Conservation (phyloP, 2,329 filamentous ascomycete genomes). For the Monosporascus ibericus region DNA sequence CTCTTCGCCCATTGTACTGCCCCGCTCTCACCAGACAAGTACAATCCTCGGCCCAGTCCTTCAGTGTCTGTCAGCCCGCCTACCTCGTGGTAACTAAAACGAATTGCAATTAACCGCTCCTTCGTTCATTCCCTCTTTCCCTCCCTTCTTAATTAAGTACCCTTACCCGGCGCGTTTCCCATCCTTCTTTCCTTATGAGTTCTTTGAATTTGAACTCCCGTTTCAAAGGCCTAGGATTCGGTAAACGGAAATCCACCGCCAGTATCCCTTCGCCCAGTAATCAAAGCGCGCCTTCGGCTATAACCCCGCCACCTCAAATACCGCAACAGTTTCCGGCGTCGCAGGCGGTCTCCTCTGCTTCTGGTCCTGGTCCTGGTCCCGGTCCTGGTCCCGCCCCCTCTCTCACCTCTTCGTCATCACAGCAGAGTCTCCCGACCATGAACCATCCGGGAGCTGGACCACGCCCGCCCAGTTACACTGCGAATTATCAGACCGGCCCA, state of each 20-base stretch:
- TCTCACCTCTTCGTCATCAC: slow-evolving; percentile 39
- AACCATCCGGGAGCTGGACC: slow-evolving; percentile 55
- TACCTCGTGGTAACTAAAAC: slow-evolving; percentile 2
- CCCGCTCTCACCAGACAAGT: background rate
- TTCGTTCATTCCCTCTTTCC: slow-evolving; percentile 10
- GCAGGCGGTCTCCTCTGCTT: slow-evolving; percentile 25
- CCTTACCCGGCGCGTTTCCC: background rate
- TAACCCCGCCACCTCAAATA: slow-evolving; percentile 44
- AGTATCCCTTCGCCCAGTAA: slow-evolving; percentile 48
- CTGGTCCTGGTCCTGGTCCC: slow-evolving; percentile 8
- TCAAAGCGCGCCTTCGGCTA: slow-evolving; percentile 24
- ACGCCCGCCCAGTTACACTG: slow-evolving; percentile 58
- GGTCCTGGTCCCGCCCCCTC: slow-evolving; percentile 36
- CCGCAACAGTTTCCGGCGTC: slow-evolving; percentile 39
- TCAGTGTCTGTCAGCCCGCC: slow-evolving; percentile 2
- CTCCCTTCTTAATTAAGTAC: slow-evolving; percentile 13
- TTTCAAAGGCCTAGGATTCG: slow-evolving; percentile 75
- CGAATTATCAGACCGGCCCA: slow-evolving; percentile 45
- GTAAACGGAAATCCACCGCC: slow-evolving; percentile 68
- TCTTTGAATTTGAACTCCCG: slow-evolving; percentile 77
- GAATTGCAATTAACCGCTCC: background rate
- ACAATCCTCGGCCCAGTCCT: background rate
- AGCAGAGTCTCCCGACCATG: slow-evolving; percentile 51
- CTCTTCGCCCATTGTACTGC: background rate
- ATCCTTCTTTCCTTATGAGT: slow-evolving; percentile 52